Percentiles rank a stretch among this genome's conserved stretches.
Evolutionary conservation across 169 alveolate genomes (phyloP).

Genomic region (Cardiosporidium cionae): DNA sequence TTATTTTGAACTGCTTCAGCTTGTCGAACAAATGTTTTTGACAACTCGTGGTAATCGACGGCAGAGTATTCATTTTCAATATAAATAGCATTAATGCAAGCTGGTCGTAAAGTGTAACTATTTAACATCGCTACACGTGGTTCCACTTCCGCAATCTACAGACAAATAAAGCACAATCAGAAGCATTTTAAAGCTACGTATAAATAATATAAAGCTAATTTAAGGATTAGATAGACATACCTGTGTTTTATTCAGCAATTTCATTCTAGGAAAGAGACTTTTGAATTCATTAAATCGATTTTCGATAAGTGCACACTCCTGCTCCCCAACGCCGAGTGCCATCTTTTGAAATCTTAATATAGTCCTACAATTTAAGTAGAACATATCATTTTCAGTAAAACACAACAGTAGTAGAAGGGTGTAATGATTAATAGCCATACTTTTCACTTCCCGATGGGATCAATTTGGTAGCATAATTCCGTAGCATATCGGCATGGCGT

Average conservation of each 20-base stretch:
- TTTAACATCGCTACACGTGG: constrained; percentile 56
- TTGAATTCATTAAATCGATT: constrained; percentile 36
- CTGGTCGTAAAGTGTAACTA: constrained; percentile 23
- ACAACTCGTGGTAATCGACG: constrained; percentile 50
- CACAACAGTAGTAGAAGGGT: too few species aligned
- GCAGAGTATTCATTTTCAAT: constrained; percentile 61
- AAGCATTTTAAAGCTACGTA: neutral
- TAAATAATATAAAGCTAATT: neutral
- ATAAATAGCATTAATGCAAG: constrained; percentile 47
- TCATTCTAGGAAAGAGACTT: neutral
- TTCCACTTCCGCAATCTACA: constrained; percentile 51
- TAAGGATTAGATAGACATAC: neutral
- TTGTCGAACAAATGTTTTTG: constrained; percentile 50
- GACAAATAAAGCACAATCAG: neutral
- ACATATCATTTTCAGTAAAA: too few species aligned
- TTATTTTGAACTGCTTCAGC: constrained; percentile 17
- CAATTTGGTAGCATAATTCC: constrained; percentile 61
- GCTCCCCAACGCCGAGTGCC: constrained; percentile 73
- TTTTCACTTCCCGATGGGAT: constrained; percentile 37
- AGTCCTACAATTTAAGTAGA: constrained; percentile 36
- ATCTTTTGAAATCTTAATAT: constrained; percentile 50
- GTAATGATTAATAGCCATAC: too few species aligned
- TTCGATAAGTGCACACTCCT: constrained; percentile 59
- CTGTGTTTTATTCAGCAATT: constrained; percentile 12
- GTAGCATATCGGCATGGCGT: constrained; percentile 65